phyloP scores from a whole-genome alignment of 2,329 filamentous ascomycete genomes.

The Amylocarpus encephaloides region DNA sequence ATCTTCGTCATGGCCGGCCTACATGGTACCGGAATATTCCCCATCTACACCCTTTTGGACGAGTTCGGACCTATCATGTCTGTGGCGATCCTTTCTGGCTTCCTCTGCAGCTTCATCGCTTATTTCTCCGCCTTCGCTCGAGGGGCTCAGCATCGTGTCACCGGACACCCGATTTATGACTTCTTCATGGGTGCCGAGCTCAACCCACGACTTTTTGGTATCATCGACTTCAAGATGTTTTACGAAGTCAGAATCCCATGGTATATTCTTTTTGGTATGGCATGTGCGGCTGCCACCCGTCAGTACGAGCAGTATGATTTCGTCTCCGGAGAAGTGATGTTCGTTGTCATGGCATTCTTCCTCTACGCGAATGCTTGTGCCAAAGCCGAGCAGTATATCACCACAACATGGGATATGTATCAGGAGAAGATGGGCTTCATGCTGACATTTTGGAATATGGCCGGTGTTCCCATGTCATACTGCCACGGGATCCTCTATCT shows the following conservation, averaged over 20 bases:
- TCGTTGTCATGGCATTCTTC: slow-evolving; percentile 84
- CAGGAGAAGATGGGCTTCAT: slow-evolving; percentile 97
- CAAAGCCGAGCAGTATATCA: slow-evolving; percentile 87
- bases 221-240: slow-evolving; percentile 92
- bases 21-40: slow-evolving; percentile 80
- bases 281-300: slow-evolving; percentile 67
- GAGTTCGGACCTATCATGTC: slow-evolving; percentile 91
- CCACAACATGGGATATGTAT: slow-evolving; percentile 93
- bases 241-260: slow-evolving; percentile 88
- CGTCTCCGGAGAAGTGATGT: slow-evolving; percentile 75
- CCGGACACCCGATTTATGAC: slow-evolving; percentile 72
- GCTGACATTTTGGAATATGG: slow-evolving; percentile 96
- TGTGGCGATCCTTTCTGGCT: slow-evolving; percentile 88
- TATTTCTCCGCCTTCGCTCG: slow-evolving; percentile 79
- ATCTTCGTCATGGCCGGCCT: slow-evolving; percentile 64
- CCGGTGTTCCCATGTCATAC: slow-evolving; percentile 84
- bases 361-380: slow-evolving; percentile 88
- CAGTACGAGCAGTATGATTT: slow-evolving; percentile 84
- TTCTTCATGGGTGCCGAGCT: slow-evolving; percentile 89
- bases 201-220: slow-evolving; percentile 78
- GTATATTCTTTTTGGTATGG: slow-evolving; percentile 81
- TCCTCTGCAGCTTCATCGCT: slow-evolving; percentile 72
- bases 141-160: slow-evolving; percentile 88
- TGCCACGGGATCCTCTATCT: slow-evolving; percentile 91
- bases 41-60: slow-evolving; percentile 85